phyloP scores from a whole-genome alignment of 75 land plant species.

The Pinus albicaulis region DNA sequence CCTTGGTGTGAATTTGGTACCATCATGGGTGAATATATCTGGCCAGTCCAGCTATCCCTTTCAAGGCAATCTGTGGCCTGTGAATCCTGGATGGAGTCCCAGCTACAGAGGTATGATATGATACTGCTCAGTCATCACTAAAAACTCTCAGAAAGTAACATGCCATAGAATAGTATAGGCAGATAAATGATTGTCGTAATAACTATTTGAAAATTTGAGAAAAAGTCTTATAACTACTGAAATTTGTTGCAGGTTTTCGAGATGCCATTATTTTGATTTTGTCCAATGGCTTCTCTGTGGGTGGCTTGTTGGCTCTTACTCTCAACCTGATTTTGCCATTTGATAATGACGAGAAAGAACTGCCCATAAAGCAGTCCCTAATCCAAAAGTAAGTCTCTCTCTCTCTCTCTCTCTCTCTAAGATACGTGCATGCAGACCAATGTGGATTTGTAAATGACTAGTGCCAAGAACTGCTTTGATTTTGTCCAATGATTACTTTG shows the following conservation, averaged over 20 bases:
- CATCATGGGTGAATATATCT: conserved; percentile 39
- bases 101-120: conserved; percentile 29
- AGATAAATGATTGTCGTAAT: too few relatives aligned
- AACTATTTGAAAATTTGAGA: background rate
- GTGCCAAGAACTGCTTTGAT: too few relatives aligned
- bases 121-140: background rate
- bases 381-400: background rate
- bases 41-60: conserved; percentile 28
- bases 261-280: conserved; percentile 25
- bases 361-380: background rate
- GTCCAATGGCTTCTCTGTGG: conserved; percentile 38
- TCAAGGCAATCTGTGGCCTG: conserved; percentile 41
- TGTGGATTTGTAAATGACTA: too few relatives aligned
- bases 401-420: too few relatives aligned
- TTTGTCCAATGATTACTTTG: too few relatives aligned
- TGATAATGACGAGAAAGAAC: conserved; percentile 8
- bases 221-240: background rate
- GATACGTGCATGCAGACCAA: too few relatives aligned
- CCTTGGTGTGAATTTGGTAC: conserved; percentile 34
- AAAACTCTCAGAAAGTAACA: too few relatives aligned
- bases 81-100: conserved; percentile 28
- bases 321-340: conserved; percentile 30
- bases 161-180: too few relatives aligned
- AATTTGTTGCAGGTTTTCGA: conserved; percentile 28
- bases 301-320: conserved; percentile 25